These are phyloP conservation scores for Ascocoryne sarcoides DNA, from an alignment of 2,329 filamentous ascomycete genomes.

Conservation along the genomic window DNA sequence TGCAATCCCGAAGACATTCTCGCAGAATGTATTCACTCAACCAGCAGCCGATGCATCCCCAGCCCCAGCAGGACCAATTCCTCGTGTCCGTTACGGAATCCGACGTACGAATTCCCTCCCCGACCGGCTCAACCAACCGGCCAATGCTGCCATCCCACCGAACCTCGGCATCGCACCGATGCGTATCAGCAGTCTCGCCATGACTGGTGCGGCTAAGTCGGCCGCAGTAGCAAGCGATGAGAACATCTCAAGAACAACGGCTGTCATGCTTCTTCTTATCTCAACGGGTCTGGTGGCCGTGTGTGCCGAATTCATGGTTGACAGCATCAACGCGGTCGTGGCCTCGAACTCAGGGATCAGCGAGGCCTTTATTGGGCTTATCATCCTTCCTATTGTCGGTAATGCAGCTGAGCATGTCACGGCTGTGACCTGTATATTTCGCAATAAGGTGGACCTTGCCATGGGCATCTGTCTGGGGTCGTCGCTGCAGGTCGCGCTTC, in stretches of 20 bases:
- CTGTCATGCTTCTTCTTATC: slow-evolving; percentile 52
- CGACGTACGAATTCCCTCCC: slow-evolving; percentile 68
- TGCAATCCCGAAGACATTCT: slow-evolving; percentile 54
- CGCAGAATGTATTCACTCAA: slow-evolving; percentile 61
- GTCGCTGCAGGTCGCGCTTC: slow-evolving; percentile 56
- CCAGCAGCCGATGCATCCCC: slow-evolving; percentile 28
- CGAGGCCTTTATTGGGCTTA: slow-evolving; percentile 62
- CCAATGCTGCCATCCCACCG: slow-evolving; percentile 5
- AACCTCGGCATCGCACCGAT: slow-evolving; percentile 10
- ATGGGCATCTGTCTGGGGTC: slow-evolving; percentile 65
- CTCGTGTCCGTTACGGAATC: slow-evolving; percentile 53
- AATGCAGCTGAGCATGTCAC: slow-evolving; percentile 69
- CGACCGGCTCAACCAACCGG: slow-evolving; percentile 48
- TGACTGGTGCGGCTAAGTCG: neutral
- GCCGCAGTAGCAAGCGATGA: slow-evolving; percentile 27
- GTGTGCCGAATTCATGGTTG: slow-evolving; percentile 64
- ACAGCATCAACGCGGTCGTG: slow-evolving; percentile 57
- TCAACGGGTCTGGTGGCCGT: slow-evolving; percentile 58
- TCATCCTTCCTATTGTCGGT: slow-evolving; percentile 64
- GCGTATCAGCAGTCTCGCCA: slow-evolving; percentile 19
- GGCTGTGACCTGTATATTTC: slow-evolving; percentile 59
- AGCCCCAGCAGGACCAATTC: slow-evolving; percentile 36
- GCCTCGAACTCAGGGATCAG: slow-evolving; percentile 42
- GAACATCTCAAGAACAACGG: slow-evolving; percentile 45
- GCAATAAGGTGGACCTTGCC: slow-evolving; percentile 69